A percentile compares a stretch with the other conserved stretches of the same genome.
Conservation (phyloP, 163 green algal genomes). For the Smithsoniella earleae region DNA sequence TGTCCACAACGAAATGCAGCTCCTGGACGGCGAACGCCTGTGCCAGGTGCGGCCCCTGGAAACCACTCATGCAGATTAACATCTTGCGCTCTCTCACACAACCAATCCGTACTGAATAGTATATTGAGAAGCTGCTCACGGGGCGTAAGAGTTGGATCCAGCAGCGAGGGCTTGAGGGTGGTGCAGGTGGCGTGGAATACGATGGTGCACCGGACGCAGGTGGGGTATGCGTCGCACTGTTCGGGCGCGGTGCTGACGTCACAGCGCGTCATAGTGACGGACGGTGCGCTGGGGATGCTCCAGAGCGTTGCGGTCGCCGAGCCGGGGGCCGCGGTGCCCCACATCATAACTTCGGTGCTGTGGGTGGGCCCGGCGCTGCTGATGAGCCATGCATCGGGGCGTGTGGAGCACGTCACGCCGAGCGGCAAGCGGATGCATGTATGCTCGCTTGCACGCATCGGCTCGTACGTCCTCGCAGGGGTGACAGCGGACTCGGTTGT, state of each 20-base stretch:
- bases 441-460: conserved; percentile 26
- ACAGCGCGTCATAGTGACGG: conserved; percentile 23
- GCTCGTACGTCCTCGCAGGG: conserved; percentile 27
- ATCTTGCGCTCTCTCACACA: no score
- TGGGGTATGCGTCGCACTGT: conserved; percentile 22
- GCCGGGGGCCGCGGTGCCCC: background rate
- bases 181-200: conserved; percentile 28
- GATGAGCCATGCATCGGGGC: background rate
- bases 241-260: conserved; percentile 18
- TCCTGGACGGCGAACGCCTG: conserved; percentile 13
- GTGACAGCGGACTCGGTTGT: conserved; percentile 6
- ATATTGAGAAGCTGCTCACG: no score
- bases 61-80: no score
- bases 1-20: conserved; percentile 10
- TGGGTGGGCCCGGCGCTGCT: conserved; percentile 26
- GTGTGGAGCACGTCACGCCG: conserved; percentile 7
- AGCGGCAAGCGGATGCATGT: conserved; percentile 26
- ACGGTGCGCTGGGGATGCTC: conserved; percentile 9
- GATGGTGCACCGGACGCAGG: conserved; percentile 26
- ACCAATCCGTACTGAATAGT: no score
- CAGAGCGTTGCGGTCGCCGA: conserved; percentile 26
- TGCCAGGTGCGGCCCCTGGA: background rate
- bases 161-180: no score
- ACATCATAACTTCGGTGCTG: conserved; percentile 26
- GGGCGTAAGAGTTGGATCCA: no score